Percentiles rank a stretch among this genome's conserved stretches.
Conservation (phyloP, 495 filamentous ascomycete species). For the Letharia lupina region DNA sequence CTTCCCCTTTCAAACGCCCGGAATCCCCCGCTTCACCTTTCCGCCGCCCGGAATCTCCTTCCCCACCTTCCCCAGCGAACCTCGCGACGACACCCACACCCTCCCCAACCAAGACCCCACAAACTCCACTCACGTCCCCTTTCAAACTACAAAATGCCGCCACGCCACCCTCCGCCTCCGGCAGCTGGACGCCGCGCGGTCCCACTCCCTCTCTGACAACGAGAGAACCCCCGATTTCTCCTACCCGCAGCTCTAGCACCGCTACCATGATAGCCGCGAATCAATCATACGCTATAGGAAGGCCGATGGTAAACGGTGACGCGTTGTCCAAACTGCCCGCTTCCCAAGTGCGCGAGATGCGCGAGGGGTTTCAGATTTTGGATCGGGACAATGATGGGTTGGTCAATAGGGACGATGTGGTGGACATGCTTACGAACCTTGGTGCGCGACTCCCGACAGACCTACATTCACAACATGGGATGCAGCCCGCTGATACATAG, state of each 20-base stretch:
- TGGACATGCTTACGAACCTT: constrained; percentile 69
- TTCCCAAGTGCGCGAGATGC: constrained; percentile 62
- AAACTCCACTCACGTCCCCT: constrained; percentile 28
- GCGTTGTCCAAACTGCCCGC: constrained; percentile 55
- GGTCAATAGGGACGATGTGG: constrained; percentile 68
- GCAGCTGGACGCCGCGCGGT: constrained; percentile 31
- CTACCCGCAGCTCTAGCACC: constrained; percentile 18
- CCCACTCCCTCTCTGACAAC: constrained; percentile 22
- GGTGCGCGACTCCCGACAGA: constrained; percentile 31
- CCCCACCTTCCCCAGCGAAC: constrained; percentile 37
- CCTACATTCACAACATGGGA: no score
- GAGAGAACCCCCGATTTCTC: constrained; percentile 8
- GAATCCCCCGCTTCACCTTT: constrained; percentile 40
- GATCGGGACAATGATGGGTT: constrained; percentile 72
- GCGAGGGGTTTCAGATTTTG: constrained; percentile 80
- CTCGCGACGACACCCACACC: constrained; percentile 31
- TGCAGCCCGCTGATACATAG: neutral
- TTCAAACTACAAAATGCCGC: constrained; percentile 33
- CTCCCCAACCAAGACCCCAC: constrained; percentile 14
- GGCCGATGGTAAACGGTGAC: constrained; percentile 3
- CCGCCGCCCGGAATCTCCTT: constrained; percentile 40
- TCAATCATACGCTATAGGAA: neutral
- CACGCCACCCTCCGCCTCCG: constrained; percentile 26
- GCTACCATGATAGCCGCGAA: constrained; percentile 9
- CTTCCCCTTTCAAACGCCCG: constrained; percentile 67